Percentiles rank a stretch among this genome's conserved stretches.
These are phyloP conservation scores for Vigna mungo DNA, from an alignment of 306 rosid genomes.

Conservation along the genomic window DNA sequence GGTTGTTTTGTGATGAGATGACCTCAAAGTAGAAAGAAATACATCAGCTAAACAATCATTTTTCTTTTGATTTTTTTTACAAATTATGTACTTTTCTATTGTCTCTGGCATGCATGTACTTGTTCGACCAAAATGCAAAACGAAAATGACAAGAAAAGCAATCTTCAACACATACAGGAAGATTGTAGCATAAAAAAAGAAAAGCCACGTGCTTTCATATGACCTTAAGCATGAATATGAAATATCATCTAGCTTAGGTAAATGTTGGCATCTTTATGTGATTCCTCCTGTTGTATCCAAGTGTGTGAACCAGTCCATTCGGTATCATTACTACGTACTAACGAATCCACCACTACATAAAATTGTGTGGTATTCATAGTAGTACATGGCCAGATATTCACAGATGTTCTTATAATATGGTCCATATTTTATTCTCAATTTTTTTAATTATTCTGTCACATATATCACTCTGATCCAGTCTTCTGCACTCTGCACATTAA, in stretches of 20 bases:
- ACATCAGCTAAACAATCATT: background rate
- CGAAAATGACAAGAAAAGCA: constrained; percentile 24
- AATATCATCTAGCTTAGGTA: background rate
- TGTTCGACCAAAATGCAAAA: constrained; percentile 4
- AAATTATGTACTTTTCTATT: background rate
- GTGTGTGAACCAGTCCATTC: background rate
- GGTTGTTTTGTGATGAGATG: background rate
- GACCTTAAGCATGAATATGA: background rate
- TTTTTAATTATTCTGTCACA: background rate
- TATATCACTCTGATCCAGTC: background rate
- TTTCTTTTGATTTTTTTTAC: background rate
- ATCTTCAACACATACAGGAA: background rate
- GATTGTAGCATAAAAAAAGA: background rate
- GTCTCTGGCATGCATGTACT: background rate
- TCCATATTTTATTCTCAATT: background rate
- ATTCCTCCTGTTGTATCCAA: background rate
- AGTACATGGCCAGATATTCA: background rate
- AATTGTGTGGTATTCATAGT: background rate
- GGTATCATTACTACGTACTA: background rate
- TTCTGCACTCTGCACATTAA: background rate
- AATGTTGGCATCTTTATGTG: background rate
- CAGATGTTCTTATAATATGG: background rate
- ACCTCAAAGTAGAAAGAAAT: background rate
- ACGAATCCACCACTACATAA: background rate
- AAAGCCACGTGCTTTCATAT: background rate